Evolutionary conservation across 345 rosid species (phyloP).

Genomic region (Hibiscus trionum): DNA sequence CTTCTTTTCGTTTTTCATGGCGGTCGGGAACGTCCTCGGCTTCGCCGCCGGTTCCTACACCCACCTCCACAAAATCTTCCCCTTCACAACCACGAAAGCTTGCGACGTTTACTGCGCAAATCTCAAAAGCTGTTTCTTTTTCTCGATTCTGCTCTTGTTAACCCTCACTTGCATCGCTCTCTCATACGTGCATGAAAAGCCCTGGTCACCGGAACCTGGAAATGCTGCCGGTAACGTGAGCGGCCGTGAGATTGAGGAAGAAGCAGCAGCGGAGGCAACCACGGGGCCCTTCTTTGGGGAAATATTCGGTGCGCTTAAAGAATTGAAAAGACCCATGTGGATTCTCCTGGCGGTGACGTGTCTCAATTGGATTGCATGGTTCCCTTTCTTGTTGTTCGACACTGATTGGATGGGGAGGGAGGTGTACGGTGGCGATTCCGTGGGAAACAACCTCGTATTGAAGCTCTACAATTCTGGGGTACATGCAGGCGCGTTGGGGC

Average conservation of each 20-base stretch:
- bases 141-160: constrained; percentile 50
- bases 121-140: constrained; percentile 69
- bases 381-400: constrained; percentile 58
- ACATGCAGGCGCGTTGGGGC: constrained; percentile 70
- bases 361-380: constrained; percentile 70
- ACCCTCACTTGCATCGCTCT: constrained; percentile 37
- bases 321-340: constrained; percentile 41
- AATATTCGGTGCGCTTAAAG: constrained; percentile 27
- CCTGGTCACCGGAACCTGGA: constrained; percentile 16
- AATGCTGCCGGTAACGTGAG: not conserved
- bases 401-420: constrained; percentile 95
- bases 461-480: constrained; percentile 57
- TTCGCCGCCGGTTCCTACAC: constrained; percentile 68
- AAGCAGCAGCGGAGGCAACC: not conserved
- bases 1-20: constrained; percentile 82
- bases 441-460: constrained; percentile 15
- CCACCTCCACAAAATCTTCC: constrained; percentile 40
- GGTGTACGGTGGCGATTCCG: constrained; percentile 70
- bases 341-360: constrained; percentile 43
- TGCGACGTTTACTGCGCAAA: constrained; percentile 85
- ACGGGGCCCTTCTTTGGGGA: constrained; percentile 34
- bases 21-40: constrained; percentile 78
- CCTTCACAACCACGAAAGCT: constrained; percentile 60
- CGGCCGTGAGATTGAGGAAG: not conserved
- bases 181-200: constrained; percentile 36